These are phyloP conservation scores for Trichosporon ovoides DNA, from an alignment of 1,284 basidiomycete genomes.

Conservation along the genomic window DNA sequence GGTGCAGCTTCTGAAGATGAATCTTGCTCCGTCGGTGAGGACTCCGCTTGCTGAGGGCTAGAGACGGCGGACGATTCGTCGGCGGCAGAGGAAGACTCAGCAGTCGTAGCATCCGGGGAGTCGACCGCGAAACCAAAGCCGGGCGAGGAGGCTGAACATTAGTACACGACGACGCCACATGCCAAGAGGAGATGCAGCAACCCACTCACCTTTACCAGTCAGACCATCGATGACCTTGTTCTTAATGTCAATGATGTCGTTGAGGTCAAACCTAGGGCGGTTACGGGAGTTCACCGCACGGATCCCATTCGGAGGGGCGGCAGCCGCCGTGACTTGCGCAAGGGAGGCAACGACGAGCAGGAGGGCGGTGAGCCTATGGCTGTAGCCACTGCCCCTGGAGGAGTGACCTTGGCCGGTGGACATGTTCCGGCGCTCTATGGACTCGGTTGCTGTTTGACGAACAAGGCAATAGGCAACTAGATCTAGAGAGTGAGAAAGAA, in stretches of 20 bases:
- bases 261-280: background rate
- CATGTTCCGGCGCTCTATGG: background rate
- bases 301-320: background rate
- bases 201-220: background rate
- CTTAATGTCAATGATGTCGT: background rate
- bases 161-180: background rate
- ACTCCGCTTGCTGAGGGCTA: background rate
- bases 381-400: background rate
- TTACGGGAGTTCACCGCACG: conserved; percentile 2
- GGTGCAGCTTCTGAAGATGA: background rate
- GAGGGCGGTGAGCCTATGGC: background rate
- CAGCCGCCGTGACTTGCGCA: background rate
- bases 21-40: background rate
- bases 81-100: background rate
- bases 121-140: background rate
- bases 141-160: background rate
- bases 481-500: background rate
- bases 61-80: background rate
- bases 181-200: background rate
- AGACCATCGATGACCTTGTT: too few relatives aligned
- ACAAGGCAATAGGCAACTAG: background rate
- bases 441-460: background rate
- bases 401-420: background rate
- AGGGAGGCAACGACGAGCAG: conserved; percentile 1
- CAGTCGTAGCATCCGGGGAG: background rate